Conservation (phyloP, 306 rosid species). For the Pachyrhizus erosus region DNA sequence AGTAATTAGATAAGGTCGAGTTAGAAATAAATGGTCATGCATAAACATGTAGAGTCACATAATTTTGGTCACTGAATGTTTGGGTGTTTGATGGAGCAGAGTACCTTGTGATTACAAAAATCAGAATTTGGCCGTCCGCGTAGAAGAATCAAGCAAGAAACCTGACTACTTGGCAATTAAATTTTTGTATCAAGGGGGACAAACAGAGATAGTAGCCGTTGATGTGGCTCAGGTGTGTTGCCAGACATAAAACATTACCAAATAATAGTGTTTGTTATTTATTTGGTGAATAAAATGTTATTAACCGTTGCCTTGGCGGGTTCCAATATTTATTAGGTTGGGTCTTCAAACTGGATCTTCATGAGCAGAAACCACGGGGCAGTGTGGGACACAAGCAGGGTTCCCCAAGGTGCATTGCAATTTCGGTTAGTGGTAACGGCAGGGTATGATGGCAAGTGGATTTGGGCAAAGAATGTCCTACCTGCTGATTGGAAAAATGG, state of each 20-base stretch:
- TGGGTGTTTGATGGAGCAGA: conserved; percentile 50
- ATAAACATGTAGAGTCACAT: not conserved
- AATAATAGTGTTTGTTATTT: not conserved
- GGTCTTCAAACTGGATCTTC: conserved; percentile 69
- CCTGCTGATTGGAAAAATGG: conserved; percentile 79
- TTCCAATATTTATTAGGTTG: conserved; percentile 47
- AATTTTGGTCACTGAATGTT: not conserved
- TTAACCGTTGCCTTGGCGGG: not conserved
- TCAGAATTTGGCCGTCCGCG: conserved; percentile 69
- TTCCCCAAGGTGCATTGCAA: conserved; percentile 76
- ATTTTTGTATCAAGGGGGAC: conserved; percentile 91
- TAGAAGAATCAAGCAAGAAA: conserved; percentile 86
- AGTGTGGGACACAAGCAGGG: conserved; percentile 81
- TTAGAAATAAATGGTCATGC: not conserved
- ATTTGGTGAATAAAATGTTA: not conserved
- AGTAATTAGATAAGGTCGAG: not conserved
- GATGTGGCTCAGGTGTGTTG: conserved; percentile 81
- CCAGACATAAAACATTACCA: not conserved
- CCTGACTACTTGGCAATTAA: conserved; percentile 69
- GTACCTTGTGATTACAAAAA: conserved; percentile 76
- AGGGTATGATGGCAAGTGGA: conserved; percentile 78
- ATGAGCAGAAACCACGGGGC: conserved; percentile 75
- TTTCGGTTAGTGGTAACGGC: conserved; percentile 67
- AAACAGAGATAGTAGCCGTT: conserved; percentile 83
- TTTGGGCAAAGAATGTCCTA: conserved; percentile 78